Conservation (phyloP, 805 yeast genomes). For the Lipomyces sp. region DNA sequence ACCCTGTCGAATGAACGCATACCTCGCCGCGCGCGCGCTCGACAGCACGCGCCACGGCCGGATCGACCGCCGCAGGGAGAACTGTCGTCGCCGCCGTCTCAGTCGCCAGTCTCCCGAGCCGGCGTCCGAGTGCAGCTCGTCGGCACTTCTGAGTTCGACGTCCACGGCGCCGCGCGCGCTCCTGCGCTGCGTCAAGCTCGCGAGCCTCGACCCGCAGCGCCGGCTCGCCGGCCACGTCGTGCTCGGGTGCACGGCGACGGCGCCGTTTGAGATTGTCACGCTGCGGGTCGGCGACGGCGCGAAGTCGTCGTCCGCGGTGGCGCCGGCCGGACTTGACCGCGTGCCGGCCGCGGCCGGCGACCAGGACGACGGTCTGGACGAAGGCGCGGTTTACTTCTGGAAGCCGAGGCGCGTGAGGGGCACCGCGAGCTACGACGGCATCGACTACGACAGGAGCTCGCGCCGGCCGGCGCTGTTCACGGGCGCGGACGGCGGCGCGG, state of each 20-base stretch:
- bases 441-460: conserved; percentile 10
- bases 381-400: conserved; percentile 18
- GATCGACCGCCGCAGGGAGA: too few relatives aligned
- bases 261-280: conserved; percentile 13
- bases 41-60: too few relatives aligned
- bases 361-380: background rate
- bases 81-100: too few relatives aligned
- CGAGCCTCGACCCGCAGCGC: conserved; percentile 10
- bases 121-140: too few relatives aligned
- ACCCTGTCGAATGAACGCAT: too few relatives aligned
- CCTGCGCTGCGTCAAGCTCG: conserved; percentile 1
- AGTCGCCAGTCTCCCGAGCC: too few relatives aligned
- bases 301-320: background rate
- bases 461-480: background rate
- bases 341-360: background rate
- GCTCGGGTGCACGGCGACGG: conserved; percentile 16
- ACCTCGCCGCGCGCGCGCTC: too few relatives aligned
- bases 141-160: too few relatives aligned
- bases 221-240: conserved; percentile 12
- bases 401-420: background rate
- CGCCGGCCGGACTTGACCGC: background rate
- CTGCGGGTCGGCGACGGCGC: background rate
- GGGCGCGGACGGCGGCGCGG: too few relatives aligned
- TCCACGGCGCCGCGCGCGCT: conserved; percentile 1
- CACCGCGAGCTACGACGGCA: background rate